Evolutionary conservation across 495 filamentous ascomycete species (phyloP), one percentile per base, ranked within the genome.

Genomic region (Pyrenula massariospora): DNA sequence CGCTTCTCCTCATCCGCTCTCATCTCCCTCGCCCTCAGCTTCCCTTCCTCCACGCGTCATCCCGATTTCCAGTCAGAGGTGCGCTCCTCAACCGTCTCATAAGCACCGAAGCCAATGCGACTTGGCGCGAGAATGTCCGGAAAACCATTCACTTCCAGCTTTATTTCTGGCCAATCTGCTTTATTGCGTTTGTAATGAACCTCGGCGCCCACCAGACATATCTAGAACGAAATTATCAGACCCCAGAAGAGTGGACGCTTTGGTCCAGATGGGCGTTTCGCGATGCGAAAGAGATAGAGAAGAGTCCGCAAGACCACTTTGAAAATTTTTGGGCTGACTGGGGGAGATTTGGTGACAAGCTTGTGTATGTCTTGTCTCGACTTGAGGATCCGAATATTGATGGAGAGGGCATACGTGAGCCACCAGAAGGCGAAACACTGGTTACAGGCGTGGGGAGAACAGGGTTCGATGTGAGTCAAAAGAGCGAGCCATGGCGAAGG

Each of bases 401-500:
- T 61, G 91, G 89, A 3, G 70, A 76, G 57, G 85, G 81, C 0
- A 61, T 94, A 25, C 57, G 65, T 12, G 77, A 80, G 52, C 75
- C 78, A 59, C 76, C 72, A 1, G 82, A 82, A 5, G 82, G 78
- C 2, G 81, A 75, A 2, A 71, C 83, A 1, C 54, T 77, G 21
- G 74, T 82, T 2, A 73, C 75, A 15, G 81, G 77, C 0, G 63
- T 82, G 22, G 80, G 81, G 0, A 77, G 70, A 56, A 78, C 77
- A 5, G 84, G 84, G 0, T 78, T 77, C 48, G 89, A 96, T 72
- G 72, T 93, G 56, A 81, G 80, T 0, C 72, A 67, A 1, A 96
- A 91, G 68, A 80, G 81, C 47, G 86, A 91, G 66, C 71, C 84
- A 25, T 96, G 91, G 91, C 72, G 86, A 62, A 74, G 87, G 53